phyloP scores from a whole-genome alignment of 2,329 filamentous ascomycete species.

The Beauveria australis region DNA sequence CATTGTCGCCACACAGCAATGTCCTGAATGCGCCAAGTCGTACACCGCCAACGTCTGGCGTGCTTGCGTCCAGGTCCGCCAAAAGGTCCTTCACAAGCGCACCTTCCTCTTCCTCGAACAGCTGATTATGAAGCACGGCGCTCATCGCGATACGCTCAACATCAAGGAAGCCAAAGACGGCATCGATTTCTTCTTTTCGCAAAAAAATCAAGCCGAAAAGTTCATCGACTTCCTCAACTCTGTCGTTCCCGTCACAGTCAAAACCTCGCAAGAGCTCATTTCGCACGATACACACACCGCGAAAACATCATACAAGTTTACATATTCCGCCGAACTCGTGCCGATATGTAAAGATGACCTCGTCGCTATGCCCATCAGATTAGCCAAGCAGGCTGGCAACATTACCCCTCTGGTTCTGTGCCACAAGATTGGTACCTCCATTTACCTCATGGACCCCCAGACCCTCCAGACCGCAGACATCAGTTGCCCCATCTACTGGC shows the following conservation, averaged over 20 bases:
- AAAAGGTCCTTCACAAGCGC: slow-evolving; percentile 95
- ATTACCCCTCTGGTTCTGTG: slow-evolving; percentile 82
- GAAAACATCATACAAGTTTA: slow-evolving; percentile 89
- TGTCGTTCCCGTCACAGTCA: slow-evolving; percentile 67
- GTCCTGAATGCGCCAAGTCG: slow-evolving; percentile 88
- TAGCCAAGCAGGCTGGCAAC: slow-evolving; percentile 82
- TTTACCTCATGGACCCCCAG: slow-evolving; percentile 83
- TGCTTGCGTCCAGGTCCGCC: slow-evolving; percentile 86
- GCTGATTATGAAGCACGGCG: slow-evolving; percentile 87
- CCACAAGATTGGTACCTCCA: slow-evolving; percentile 76
- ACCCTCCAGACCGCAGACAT: slow-evolving; percentile 89
- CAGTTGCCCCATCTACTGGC: slow-evolving; percentile 78
- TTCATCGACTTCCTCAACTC: slow-evolving; percentile 87
- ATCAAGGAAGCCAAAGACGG: slow-evolving; percentile 96
- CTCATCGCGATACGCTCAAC: slow-evolving; percentile 89
- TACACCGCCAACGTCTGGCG: slow-evolving; percentile 96
- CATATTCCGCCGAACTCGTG: slow-evolving; percentile 79
- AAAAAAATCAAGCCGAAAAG: slow-evolving; percentile 83
- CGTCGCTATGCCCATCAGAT: slow-evolving; percentile 81
- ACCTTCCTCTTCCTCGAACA: slow-evolving; percentile 70
- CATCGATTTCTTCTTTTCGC: slow-evolving; percentile 90
- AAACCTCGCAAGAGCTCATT: slow-evolving; percentile 77
- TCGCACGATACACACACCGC: slow-evolving; percentile 88
- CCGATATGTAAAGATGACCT: slow-evolving; percentile 97
- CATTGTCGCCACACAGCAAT: slow-evolving; percentile 84